Evolutionary conservation across 352 stramenopile species (phyloP), one percentile per base, ranked within the genome.

Genomic region (Aphanomyces invadans): DNA sequence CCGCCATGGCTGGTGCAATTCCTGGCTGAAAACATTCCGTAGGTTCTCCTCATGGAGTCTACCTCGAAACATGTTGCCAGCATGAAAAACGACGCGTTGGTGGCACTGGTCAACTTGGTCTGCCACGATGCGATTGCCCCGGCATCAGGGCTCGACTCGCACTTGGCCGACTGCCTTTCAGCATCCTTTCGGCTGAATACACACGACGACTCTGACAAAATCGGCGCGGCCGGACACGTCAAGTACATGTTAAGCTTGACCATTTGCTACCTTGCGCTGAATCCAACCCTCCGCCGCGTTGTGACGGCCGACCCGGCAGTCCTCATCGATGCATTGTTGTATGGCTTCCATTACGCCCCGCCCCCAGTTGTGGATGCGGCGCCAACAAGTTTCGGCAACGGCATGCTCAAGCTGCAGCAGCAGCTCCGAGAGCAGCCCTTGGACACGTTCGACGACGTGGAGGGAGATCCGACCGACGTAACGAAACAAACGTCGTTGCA

Each of bases 261-360:
- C 28, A 36, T 92, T 1, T 86, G 75, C 60, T 90, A 90, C 38
- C 49, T 89, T 28, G 62, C 90, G 9, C 89, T 92, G 44, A 78
- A 90, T 44, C 81, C 51, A 29, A 76, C 78, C 3, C 62, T 90
- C 7, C 84, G 89, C 57, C 75, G 86, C 23, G 65, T 86, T 39
- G 73, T 90, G 28, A 83, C 83, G 31, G 80, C 78, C 0, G 79
- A 90, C 42, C 62, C 80, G 44, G 76, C 82, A 1, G 60, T 90
- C 2, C 73, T 73, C 11, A 72, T 76, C 28, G 67, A 67, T 1
- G 38, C 60, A 21, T 44, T 67, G 2, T 23, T 67, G 2, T 67
- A 44, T n/a, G 60, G 60, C 17, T 67, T 67, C 39, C 33, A 67
- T 32, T 67, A 59, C 32, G 10, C 23, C 3, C 31, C 9, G 17